phyloP scores from a whole-genome alignment of 352 stramenopile genomes.

The Phytophthora constricta region DNA sequence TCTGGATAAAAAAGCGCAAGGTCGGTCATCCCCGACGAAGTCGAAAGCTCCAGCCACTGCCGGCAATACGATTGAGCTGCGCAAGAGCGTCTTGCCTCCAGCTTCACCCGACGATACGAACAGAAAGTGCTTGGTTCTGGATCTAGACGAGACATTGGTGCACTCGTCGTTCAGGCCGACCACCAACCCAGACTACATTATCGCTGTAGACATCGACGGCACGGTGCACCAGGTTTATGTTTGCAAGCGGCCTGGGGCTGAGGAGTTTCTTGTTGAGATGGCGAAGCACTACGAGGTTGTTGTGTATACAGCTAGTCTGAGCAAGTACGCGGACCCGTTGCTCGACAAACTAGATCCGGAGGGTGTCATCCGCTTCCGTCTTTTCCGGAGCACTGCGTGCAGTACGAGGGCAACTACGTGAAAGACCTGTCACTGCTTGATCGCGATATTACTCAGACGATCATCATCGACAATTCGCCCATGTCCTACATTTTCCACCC shows the following conservation, averaged over 20 bases:
- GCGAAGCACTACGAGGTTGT: conserved; percentile 98
- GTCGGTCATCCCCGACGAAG: conserved; percentile 30
- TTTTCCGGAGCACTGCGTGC: conserved; percentile 96
- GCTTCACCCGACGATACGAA: conserved; percentile 52
- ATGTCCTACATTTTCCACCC: conserved; percentile 99
- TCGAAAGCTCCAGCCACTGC: conserved; percentile 25
- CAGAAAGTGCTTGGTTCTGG: conserved; percentile 94
- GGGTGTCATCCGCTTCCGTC: conserved; percentile 86
- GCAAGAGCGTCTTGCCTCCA: conserved; percentile 66
- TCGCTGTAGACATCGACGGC: conserved; percentile 96
- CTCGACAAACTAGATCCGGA: conserved; percentile 96
- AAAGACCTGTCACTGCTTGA: conserved; percentile 97
- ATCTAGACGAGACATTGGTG: conserved; percentile 98
- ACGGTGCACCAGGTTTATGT: conserved; percentile 91
- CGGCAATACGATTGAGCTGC: conserved; percentile 52
- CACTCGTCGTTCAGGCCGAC: conserved; percentile 97
- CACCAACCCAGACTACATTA: conserved; percentile 95
- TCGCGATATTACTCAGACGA: conserved; percentile 92
- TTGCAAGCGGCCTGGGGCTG: conserved; percentile 92
- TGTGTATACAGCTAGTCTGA: conserved; percentile 98
- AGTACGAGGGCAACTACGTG: conserved; percentile 96
- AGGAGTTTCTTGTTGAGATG: conserved; percentile 97
- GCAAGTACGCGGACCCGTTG: conserved; percentile 97
- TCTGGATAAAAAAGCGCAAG: conserved; percentile 37
- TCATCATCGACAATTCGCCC: conserved; percentile 99